Evolutionary conservation across 495 filamentous ascomycete genomes (phyloP).

Genomic region (Penicillium paradoxum): DNA sequence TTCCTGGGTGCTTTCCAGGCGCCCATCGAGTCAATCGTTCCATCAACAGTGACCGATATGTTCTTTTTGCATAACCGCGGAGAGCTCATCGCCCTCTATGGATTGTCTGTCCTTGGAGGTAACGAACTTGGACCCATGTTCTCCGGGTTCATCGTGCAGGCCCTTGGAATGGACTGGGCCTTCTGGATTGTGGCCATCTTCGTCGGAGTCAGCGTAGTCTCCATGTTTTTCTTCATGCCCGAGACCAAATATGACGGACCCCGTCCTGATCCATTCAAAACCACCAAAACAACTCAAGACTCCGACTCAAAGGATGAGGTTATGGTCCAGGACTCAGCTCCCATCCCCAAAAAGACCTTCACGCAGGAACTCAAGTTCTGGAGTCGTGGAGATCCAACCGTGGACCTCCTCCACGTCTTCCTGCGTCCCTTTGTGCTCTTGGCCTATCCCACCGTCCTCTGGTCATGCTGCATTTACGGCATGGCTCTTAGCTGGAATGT

Average conservation of each 20-base stretch:
- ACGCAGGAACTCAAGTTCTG: conserved; percentile 36
- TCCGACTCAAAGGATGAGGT: not conserved
- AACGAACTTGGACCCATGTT: conserved; percentile 45
- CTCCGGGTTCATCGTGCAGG: conserved; percentile 46
- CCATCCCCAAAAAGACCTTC: conserved; percentile 20
- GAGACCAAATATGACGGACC: conserved; percentile 41
- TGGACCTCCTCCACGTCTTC: conserved; percentile 39
- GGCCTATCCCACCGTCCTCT: conserved; percentile 45
- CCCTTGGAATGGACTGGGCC: conserved; percentile 44
- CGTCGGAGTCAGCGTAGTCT: conserved; percentile 38
- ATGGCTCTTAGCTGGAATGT: conserved; percentile 39
- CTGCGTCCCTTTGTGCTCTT: conserved; percentile 44
- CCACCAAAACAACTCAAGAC: not conserved
- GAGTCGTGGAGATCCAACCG: conserved; percentile 32
- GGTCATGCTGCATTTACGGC: conserved; percentile 39
- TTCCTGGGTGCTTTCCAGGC: conserved; percentile 47
- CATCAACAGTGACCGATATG: conserved; percentile 49
- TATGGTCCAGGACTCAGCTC: not conserved
- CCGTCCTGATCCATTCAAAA: conserved; percentile 7
- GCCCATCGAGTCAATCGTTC: conserved; percentile 48
- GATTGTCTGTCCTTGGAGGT: conserved; percentile 38
- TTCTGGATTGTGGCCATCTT: conserved; percentile 48
- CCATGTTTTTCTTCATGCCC: conserved; percentile 49
- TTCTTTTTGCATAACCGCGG: conserved; percentile 57
- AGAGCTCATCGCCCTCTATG: conserved; percentile 43